Percentiles rank a stretch among this genome's conserved stretches.
Evolutionary conservation across 805 yeast genomes (phyloP).

Genomic region (Jamesozyma lodderae): DNA sequence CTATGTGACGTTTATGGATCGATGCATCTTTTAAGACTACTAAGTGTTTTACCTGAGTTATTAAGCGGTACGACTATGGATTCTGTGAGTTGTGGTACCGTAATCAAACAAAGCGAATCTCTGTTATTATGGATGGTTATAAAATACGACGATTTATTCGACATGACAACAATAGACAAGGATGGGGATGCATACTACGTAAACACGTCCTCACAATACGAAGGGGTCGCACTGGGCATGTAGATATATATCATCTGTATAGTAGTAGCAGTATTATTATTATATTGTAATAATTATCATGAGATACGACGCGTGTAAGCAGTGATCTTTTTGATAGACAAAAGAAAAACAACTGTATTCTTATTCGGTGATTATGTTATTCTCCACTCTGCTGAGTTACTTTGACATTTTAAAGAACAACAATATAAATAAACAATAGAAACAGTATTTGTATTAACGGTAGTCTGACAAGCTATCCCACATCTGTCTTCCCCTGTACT

Average conservation of each 20-base stretch:
- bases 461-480: too few relatives aligned
- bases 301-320: too few relatives aligned
- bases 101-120: slow-evolving; percentile 23
- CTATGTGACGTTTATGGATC: slow-evolving; percentile 54
- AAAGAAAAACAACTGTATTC: too few relatives aligned
- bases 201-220: slow-evolving; percentile 30
- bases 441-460: too few relatives aligned
- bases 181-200: slow-evolving; percentile 18
- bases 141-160: slow-evolving; percentile 11
- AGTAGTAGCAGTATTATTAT: too few relatives aligned
- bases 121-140: slow-evolving; percentile 23
- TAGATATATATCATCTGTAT: too few relatives aligned
- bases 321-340: too few relatives aligned
- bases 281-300: too few relatives aligned
- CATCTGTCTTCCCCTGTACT: too few relatives aligned
- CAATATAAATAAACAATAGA: too few relatives aligned
- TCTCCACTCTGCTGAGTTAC: too few relatives aligned
- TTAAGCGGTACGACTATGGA: slow-evolving; percentile 76
- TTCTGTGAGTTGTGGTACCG: slow-evolving; percentile 40
- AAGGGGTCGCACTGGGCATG: slow-evolving; percentile 29
- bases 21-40: slow-evolving; percentile 70
- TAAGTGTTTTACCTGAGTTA: slow-evolving; percentile 76
- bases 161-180: neutral
- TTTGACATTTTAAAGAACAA: too few relatives aligned
- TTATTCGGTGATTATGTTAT: neutral